A percentile compares a stretch with the other conserved stretches of the same genome.
These are phyloP conservation scores for Juncus effusus DNA, from an alignment of 176 grass and related monocot genomes.

Conservation along the genomic window DNA sequence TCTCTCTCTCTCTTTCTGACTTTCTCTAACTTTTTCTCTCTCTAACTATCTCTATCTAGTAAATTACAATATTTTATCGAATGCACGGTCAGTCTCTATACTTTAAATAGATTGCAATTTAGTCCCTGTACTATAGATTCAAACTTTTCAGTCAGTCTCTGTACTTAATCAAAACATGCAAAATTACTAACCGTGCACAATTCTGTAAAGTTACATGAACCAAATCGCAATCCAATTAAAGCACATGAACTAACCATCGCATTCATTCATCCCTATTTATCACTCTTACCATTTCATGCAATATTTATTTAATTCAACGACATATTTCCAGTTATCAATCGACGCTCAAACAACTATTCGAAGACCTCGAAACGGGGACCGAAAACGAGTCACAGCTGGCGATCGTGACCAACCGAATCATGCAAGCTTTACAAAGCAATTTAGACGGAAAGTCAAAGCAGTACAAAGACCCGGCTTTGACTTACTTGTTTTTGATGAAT, in stretches of 20 bases:
- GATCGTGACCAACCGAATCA: conserved; percentile 55
- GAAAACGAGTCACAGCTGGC: conserved; percentile 59
- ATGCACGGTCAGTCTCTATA: no score
- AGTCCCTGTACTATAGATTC: no score
- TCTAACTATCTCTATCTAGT: neutral
- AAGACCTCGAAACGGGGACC: conserved; percentile 48
- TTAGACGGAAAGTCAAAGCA: conserved; percentile 73
- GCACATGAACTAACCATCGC: no score
- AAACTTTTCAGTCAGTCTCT: no score
- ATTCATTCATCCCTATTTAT: no score
- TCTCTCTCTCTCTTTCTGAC: neutral
- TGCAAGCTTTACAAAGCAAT: conserved; percentile 85
- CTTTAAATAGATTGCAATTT: no score
- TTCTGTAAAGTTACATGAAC: no score
- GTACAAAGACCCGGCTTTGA: conserved; percentile 78
- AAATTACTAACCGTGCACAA: no score
- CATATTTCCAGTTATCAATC: conserved; percentile 54
- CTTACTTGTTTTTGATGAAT: conserved; percentile 86
- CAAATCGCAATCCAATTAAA: no score
- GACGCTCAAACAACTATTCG: conserved; percentile 68
- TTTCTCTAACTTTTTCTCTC: neutral
- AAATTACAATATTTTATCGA: no score
- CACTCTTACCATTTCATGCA: neutral
- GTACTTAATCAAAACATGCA: no score
- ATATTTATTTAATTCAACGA: neutral